Evolutionary conservation across 495 filamentous ascomycete genomes (phyloP), one percentile per base, ranked within the genome.

Genomic region (Penicillium argentinense): DNA sequence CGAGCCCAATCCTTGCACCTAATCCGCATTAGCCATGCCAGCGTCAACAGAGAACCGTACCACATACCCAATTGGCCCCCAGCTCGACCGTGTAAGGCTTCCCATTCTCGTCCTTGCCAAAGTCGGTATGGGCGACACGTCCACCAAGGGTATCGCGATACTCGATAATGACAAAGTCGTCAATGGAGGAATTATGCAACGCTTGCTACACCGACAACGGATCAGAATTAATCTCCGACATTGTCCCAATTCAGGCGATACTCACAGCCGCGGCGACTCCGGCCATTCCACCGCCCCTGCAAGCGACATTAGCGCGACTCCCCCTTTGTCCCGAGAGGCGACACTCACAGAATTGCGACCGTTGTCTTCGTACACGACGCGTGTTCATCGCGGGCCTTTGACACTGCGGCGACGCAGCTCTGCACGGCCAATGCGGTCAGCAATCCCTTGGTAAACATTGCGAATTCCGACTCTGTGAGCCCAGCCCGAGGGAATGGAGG

Each of bases 261-360:
- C 64, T 42, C 61, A 77, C 75, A 22, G 83, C 83, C 17, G 84
- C 83, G n/a, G 83, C 82, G 33, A 87, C 84, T 19, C 84, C 84
- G 3, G 83, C 74, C 43, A 80, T 76, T 32, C 57, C 60, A 46
- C 57, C 57, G 28, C 60, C 60, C 16, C 60, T 58, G 5, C 5
- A 19, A 16, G 14, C 14, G 16, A 23, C 9, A 16, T 42, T 36
- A 39, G 24, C 5, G 18, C 9, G 17, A 22, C 2, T 39, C 9
- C n/a, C n/a, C 11, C 3, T 5, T 12, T 11, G 22, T 47, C 8
- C 33, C 33, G 8, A 30, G 2, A 16, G 12, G 24, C 11, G 9
- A 18, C n/a, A 40, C 53, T 48, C 22, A 68, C 65, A 67, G 54
- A 22, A 71, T 64, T 5, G 54, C 63, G 29, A 69, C 62, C 29